Evolutionary conservation across 225 moss, liverwort and hornwort genomes (phyloP).

Genomic region (Bryum argenteum): DNA sequence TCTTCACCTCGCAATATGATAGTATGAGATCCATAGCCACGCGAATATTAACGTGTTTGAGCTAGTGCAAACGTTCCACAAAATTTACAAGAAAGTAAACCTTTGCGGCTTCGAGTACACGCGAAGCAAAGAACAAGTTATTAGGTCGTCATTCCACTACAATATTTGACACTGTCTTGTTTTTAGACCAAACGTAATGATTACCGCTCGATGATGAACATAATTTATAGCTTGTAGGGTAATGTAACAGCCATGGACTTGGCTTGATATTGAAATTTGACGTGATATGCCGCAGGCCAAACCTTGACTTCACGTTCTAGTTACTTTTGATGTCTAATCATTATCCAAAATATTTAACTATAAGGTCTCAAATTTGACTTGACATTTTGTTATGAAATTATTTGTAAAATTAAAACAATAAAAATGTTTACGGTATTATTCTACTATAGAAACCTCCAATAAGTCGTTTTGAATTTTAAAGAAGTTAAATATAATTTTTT

Average conservation of each 20-base stretch:
- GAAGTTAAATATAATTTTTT: no score
- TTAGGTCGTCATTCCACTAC: background rate
- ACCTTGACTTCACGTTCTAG: background rate
- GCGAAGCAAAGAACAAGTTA: fast-evolving
- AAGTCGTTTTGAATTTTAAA: no score
- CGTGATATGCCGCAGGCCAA: background rate
- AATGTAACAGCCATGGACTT: no score
- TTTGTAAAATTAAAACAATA: no score
- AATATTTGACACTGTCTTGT: conserved; percentile 6
- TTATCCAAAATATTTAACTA: no score
- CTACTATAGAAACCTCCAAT: no score
- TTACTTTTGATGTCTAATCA: no score
- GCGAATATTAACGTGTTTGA: background rate
- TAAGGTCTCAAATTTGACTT: no score
- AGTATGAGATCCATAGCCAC: background rate
- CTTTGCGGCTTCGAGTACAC: background rate
- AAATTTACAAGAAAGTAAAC: conserved; percentile 14
- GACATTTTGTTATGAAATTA: no score
- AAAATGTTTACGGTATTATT: no score
- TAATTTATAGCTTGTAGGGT: background rate
- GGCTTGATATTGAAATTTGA: background rate
- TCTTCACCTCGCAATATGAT: conserved; percentile 5
- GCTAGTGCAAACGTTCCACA: conserved; percentile 9
- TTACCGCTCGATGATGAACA: conserved; percentile 24
- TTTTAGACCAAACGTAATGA: conserved; percentile 27